These are phyloP conservation scores for Leishmania tarentolae DNA, from an alignment of 208 protist genomes.

Conservation along the genomic window DNA sequence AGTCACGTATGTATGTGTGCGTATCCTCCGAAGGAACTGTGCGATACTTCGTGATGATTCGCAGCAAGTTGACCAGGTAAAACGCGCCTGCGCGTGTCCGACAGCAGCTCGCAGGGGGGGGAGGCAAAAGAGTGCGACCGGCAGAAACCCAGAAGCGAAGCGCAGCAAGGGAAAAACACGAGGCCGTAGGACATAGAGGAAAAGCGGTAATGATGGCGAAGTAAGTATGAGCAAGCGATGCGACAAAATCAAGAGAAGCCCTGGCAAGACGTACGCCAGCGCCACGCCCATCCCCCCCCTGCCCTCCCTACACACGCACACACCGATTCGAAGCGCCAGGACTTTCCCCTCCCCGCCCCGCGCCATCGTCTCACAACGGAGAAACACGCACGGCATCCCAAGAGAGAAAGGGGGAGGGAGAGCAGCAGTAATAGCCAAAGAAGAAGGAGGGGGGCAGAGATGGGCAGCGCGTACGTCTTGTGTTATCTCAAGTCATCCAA, in stretches of 20 bases:
- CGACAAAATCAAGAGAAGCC: too few relatives aligned
- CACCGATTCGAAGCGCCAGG: too few relatives aligned
- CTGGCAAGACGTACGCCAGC: too few relatives aligned
- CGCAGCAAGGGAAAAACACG: not conserved
- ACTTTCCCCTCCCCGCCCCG: too few relatives aligned
- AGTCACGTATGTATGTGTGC: not conserved
- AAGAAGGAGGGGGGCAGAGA: not conserved
- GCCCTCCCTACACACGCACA: too few relatives aligned
- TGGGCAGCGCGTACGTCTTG: not conserved
- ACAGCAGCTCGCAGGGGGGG: not conserved
- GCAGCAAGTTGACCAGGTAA: not conserved
- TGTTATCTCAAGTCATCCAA: slow-evolving; percentile 28
- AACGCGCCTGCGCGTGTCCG: not conserved
- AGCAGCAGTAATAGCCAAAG: not conserved
- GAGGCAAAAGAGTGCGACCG: too few relatives aligned
- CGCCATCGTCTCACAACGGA: too few relatives aligned
- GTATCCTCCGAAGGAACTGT: not conserved
- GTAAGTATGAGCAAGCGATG: not conserved
- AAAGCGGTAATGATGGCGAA: too few relatives aligned
- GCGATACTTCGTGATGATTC: not conserved
- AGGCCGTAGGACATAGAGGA: not conserved
- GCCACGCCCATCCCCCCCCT: too few relatives aligned
- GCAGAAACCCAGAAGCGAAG: not conserved
- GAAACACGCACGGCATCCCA: not conserved
- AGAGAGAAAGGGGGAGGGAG: not conserved